Conservation (phyloP, 148 eudicot genomes). For the Vaccinium myrtillus region DNA sequence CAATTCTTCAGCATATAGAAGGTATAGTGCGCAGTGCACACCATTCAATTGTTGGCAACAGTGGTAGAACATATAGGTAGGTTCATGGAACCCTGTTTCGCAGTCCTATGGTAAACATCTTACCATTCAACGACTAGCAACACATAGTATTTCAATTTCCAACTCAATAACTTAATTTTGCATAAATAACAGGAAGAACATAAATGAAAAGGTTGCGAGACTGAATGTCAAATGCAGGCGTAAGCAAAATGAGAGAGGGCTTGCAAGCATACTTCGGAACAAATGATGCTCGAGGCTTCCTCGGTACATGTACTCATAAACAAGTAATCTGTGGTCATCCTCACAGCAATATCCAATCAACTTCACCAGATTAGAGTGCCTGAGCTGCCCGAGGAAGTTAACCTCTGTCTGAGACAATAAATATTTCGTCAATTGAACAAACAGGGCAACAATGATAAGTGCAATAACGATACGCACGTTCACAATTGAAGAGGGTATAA, state of each 20-base stretch:
- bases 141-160: not conserved
- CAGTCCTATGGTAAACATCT: not conserved
- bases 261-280: slow-evolving; percentile 71
- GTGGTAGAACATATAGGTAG: not conserved
- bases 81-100: not conserved
- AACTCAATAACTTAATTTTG: not conserved
- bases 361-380: slow-evolving; percentile 89
- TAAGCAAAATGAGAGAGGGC: slow-evolving; percentile 6
- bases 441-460: not conserved
- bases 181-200: not conserved
- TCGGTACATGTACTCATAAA: slow-evolving; percentile 91
- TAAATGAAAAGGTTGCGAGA: not conserved
- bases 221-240: not conserved
- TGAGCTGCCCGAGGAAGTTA: slow-evolving; percentile 88
- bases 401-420: slow-evolving; percentile 66
- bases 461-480: not conserved
- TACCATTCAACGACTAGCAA: not conserved
- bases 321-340: slow-evolving; percentile 92
- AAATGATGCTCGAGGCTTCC: slow-evolving; percentile 95
- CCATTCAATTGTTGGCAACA: not conserved
- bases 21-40: not conserved
- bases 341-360: slow-evolving; percentile 95
- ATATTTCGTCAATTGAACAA: not conserved
- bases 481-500: not conserved
- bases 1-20: not conserved